Percentiles rank a stretch among this genome's conserved stretches.
Conservation (phyloP, 352 stramenopile genomes). For the Globisporangium abappressorium region DNA sequence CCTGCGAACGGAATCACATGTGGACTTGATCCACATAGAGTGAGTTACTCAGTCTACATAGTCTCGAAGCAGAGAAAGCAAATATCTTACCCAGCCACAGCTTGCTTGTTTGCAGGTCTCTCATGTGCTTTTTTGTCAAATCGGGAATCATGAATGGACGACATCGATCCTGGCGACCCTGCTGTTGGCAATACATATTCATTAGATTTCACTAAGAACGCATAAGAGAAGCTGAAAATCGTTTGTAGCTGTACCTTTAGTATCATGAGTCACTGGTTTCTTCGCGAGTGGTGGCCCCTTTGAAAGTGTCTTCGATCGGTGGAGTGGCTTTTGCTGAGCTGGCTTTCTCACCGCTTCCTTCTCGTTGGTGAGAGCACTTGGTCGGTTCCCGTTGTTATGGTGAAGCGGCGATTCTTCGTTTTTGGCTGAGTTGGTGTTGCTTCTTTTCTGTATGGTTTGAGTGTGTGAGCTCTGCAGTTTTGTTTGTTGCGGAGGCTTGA, state of each 20-base stretch:
- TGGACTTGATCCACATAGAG: neutral
- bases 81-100: neutral
- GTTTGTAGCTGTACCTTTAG: slow-evolving; percentile 5
- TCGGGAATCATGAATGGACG: neutral
- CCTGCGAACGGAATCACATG: slow-evolving; percentile 16
- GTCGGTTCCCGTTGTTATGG: neutral
- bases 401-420: neutral
- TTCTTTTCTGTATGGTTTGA: neutral
- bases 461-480: neutral
- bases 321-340: slow-evolving; percentile 5
- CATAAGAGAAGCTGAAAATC: neutral
- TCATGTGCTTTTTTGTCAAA: neutral
- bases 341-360: neutral
- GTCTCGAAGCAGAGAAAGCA: neutral
- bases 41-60: neutral
- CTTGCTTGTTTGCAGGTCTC: neutral
- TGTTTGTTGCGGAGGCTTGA: slow-evolving; percentile 5
- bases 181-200: neutral
- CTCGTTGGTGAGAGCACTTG: neutral
- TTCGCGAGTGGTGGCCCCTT: neutral
- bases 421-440: neutral
- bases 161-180: neutral
- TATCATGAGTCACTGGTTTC: neutral
- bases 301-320: neutral
- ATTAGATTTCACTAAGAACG: neutral